Evolutionary conservation across 1,284 basidiomycete genomes (phyloP).

Genomic region (Sanghuangporus baumii): DNA sequence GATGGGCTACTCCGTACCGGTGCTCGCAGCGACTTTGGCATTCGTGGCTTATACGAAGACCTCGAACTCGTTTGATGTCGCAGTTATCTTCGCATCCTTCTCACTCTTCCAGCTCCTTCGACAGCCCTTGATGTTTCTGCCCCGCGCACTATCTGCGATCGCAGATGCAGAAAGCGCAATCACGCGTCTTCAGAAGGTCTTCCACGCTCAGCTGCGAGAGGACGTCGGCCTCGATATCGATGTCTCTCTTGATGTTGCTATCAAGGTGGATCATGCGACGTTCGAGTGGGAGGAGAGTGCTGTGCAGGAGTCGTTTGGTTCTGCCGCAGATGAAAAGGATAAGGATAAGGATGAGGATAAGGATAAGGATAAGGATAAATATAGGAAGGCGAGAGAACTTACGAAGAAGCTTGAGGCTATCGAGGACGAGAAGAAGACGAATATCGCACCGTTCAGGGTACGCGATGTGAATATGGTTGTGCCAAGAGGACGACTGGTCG

Average conservation of each 20-base stretch:
- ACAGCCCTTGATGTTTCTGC: conserved; percentile 67
- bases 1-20: conserved; percentile 42
- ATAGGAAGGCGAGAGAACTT: conserved; percentile 19
- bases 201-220: conserved; percentile 52
- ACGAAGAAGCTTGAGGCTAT: conserved; percentile 19
- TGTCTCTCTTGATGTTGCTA: conserved; percentile 39
- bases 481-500: conserved; percentile 54
- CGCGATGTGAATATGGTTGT: conserved; percentile 48
- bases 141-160: conserved; percentile 56
- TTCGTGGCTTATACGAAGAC: conserved; percentile 68
- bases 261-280: conserved; percentile 48
- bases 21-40: conserved; percentile 68
- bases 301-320: conserved; percentile 24
- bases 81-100: conserved; percentile 66
- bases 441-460: conserved; percentile 42
- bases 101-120: conserved; percentile 64
- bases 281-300: conserved; percentile 57
- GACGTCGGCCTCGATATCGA: conserved; percentile 40
- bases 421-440: conserved; percentile 22
- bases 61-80: conserved; percentile 50
- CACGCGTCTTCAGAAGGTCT: conserved; percentile 46
- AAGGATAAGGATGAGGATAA: no score
- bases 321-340: conserved; percentile 10
- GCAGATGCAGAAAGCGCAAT: conserved; percentile 64
- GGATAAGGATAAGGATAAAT: conserved; percentile 16